Conservation (phyloP, 1,139 yeast genomes). For the Zygoascus meyerae region DNA sequence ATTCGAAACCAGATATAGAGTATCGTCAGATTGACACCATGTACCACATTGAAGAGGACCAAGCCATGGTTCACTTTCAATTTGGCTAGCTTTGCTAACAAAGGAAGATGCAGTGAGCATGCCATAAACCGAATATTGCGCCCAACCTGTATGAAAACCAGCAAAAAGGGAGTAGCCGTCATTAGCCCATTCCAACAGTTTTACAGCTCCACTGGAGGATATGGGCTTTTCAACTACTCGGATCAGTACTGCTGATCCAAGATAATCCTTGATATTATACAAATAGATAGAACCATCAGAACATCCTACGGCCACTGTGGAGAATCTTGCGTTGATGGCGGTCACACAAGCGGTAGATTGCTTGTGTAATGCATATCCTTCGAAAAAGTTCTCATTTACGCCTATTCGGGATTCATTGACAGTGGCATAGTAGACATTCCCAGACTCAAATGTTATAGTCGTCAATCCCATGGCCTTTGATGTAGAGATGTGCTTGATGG, state of each 20-base stretch:
- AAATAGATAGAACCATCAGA: conserved; percentile 29
- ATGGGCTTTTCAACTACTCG: conserved; percentile 29
- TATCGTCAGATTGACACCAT: conserved; percentile 33
- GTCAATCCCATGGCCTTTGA: conserved; percentile 26
- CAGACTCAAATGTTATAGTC: conserved; percentile 18
- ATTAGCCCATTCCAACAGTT: conserved; percentile 30
- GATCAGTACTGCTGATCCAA: conserved; percentile 29
- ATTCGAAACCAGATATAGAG: conserved; percentile 25
- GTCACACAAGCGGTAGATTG: conserved; percentile 24
- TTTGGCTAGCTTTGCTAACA: conserved; percentile 24
- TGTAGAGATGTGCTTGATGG: conserved; percentile 16
- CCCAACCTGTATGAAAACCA: conserved; percentile 37
- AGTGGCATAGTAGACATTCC: conserved; percentile 18
- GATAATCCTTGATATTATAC: conserved; percentile 33
- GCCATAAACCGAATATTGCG: conserved; percentile 36
- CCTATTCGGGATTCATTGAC: conserved; percentile 13
- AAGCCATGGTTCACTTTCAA: conserved; percentile 29
- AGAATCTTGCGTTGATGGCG: conserved; percentile 36
- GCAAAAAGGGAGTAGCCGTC: conserved; percentile 35
- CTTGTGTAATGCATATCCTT: conserved; percentile 24
- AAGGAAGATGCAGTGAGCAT: conserved; percentile 32
- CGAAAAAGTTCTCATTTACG: conserved; percentile 10
- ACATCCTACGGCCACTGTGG: conserved; percentile 34
- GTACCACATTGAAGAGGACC: conserved; percentile 29
- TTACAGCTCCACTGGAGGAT: conserved; percentile 29